A percentile compares a stretch with the other conserved stretches of the same genome.
Conservation (phyloP, 2,329 filamentous ascomycete genomes). For the Meredithiella fracta region DNA sequence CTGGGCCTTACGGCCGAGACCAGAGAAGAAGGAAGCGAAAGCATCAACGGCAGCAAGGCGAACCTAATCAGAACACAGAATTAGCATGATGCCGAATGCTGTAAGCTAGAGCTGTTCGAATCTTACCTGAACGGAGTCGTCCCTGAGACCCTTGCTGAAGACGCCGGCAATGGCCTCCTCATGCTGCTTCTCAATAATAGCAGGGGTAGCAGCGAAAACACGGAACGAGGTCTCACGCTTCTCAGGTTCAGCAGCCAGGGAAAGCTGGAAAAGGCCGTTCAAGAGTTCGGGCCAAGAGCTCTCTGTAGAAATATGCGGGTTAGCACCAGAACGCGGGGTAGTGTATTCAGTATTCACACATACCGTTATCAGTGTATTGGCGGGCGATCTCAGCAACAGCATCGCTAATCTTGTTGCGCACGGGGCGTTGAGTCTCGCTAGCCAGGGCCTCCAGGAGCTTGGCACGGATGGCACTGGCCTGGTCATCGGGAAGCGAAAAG, state of each 20-base stretch:
- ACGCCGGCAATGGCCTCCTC: conserved; percentile 77
- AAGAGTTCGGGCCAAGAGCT: conserved; percentile 84
- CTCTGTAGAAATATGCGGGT: conserved; percentile 31
- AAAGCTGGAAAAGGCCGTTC: conserved; percentile 71
- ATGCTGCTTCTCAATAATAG: conserved; percentile 90
- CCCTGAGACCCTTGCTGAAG: conserved; percentile 83
- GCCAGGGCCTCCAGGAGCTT: conserved; percentile 68
- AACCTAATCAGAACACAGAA: conserved; percentile 36
- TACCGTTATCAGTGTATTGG: conserved; percentile 86
- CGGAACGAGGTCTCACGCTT: conserved; percentile 87
- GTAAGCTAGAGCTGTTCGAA: background rate
- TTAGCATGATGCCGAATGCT: background rate
- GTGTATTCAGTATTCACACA: conserved; percentile 19
- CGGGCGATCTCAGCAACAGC: conserved; percentile 91
- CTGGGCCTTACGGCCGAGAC: conserved; percentile 73
- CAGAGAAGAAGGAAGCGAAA: conserved; percentile 90
- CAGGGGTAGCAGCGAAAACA: conserved; percentile 87
- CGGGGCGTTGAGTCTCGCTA: conserved; percentile 52
- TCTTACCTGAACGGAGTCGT: conserved; percentile 61
- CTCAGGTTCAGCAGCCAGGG: conserved; percentile 65
- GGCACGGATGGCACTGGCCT: conserved; percentile 62
- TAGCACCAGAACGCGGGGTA: background rate
- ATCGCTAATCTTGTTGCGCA: conserved; percentile 92
- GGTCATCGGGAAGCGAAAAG: conserved; percentile 55
- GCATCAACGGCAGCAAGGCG: conserved; percentile 90